phyloP scores from a whole-genome alignment of 2,329 filamentous ascomycete species.

The Aspergillus thermomutatus region DNA sequence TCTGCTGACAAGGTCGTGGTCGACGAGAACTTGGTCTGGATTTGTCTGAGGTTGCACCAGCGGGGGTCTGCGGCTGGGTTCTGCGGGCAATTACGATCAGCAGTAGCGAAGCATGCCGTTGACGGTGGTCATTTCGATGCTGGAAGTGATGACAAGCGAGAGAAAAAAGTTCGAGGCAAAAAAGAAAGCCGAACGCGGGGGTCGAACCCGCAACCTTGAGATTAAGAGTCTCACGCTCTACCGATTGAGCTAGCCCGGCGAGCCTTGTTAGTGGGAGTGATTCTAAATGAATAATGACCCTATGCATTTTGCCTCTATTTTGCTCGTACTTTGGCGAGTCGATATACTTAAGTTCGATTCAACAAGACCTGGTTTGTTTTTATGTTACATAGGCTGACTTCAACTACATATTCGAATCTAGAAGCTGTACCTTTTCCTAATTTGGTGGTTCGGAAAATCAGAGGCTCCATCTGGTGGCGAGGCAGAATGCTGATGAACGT shows the following conservation, averaged over 20 bases:
- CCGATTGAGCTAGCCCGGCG: slow-evolving; percentile 52
- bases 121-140: not conserved
- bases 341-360: too few relatives aligned
- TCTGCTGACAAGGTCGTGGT: not conserved
- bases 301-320: too few relatives aligned
- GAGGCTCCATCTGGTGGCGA: too few relatives aligned
- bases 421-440: too few relatives aligned
- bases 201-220: slow-evolving; percentile 43
- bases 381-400: too few relatives aligned
- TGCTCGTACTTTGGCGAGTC: too few relatives aligned
- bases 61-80: not conserved
- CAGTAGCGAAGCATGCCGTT: not conserved
- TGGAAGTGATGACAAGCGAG: not conserved
- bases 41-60: not conserved
- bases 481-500: too few relatives aligned
- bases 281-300: too few relatives aligned
- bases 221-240: slow-evolving; percentile 51
- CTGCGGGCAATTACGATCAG: not conserved
- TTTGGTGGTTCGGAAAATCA: too few relatives aligned
- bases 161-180: slow-evolving; percentile 8
- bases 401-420: too few relatives aligned
- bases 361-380: too few relatives aligned
- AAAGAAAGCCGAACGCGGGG: slow-evolving; percentile 38
- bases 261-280: too few relatives aligned
- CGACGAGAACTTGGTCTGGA: not conserved